Percentiles rank a stretch among this genome's conserved stretches.
phyloP scores from a whole-genome alignment of 768 basidiomycete genomes.

The Panus rudis region DNA sequence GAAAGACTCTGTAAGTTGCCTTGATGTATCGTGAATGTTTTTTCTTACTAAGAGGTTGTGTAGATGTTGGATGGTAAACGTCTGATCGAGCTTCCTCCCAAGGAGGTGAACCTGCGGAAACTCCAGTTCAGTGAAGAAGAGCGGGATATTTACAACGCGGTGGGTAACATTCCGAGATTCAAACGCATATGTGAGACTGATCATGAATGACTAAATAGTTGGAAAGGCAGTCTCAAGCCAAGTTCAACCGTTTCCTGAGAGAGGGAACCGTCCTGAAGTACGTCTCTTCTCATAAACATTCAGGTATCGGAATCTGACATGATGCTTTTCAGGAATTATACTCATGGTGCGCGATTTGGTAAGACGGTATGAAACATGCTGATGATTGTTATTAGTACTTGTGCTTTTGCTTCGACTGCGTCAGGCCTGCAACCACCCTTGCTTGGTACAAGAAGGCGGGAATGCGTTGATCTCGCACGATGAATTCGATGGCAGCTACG shows the following conservation, averaged over 20 bases:
- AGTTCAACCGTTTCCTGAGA: slow-evolving; percentile 55
- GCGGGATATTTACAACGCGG: slow-evolving; percentile 54
- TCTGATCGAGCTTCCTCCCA: slow-evolving; percentile 58
- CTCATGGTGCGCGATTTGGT: slow-evolving; percentile 32
- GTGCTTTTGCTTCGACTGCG: slow-evolving; percentile 48
- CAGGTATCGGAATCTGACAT: too few relatives aligned
- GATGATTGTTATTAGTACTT: slow-evolving; percentile 26
- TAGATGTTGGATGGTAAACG: slow-evolving; percentile 53
- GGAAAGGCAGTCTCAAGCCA: slow-evolving; percentile 46
- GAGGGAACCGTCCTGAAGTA: slow-evolving; percentile 66
- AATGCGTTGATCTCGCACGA: slow-evolving; percentile 37
- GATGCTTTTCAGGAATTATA: slow-evolving; percentile 40
- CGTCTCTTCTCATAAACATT: slow-evolving; percentile 8
- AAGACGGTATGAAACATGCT: background rate
- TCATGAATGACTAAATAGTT: too few relatives aligned
- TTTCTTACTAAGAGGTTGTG: background rate
- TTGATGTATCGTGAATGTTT: slow-evolving; percentile 23
- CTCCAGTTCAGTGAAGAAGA: slow-evolving; percentile 59
- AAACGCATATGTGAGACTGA: too few relatives aligned
- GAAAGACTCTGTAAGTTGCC: slow-evolving; percentile 26
- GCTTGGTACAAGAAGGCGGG: slow-evolving; percentile 52
- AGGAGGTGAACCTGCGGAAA: slow-evolving; percentile 41
- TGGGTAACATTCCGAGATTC: too few relatives aligned
- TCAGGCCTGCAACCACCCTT: slow-evolving; percentile 64
- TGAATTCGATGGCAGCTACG: slow-evolving; percentile 25